These are phyloP conservation scores for Rhizopogon salebrosus DNA, from an alignment of 768 basidiomycete genomes.

Conservation along the genomic window DNA sequence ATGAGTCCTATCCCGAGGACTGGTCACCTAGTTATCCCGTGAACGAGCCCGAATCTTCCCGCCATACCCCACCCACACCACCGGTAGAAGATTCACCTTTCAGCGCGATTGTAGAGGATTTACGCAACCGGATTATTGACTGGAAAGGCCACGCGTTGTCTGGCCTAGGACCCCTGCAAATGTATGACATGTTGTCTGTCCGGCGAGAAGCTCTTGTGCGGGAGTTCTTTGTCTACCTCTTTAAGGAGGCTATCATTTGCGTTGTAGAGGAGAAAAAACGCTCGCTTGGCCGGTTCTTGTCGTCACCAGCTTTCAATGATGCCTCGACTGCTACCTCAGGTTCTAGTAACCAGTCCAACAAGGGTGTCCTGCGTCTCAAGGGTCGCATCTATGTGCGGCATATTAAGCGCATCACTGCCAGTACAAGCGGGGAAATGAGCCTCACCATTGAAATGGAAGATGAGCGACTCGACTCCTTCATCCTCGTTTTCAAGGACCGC, in stretches of 20 bases:
- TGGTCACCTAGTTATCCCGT: constrained; percentile 23
- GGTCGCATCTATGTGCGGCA: constrained; percentile 95
- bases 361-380: constrained; percentile 83
- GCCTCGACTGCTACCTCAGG: constrained; percentile 36
- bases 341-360: constrained; percentile 29
- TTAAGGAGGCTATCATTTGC: constrained; percentile 96
- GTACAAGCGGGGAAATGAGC: constrained; percentile 80
- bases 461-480: constrained; percentile 88
- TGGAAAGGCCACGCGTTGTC: constrained; percentile 95
- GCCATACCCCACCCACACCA: constrained; percentile 14
- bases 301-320: constrained; percentile 55
- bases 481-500: constrained; percentile 90
- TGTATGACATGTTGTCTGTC: constrained; percentile 89
- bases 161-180: constrained; percentile 81
- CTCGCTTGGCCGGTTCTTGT: constrained; percentile 68
- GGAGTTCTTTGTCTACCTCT: constrained; percentile 95
- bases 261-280: constrained; percentile 96
- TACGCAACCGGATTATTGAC: constrained; percentile 86
- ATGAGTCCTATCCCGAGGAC: constrained; percentile 14
- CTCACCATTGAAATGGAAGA: constrained; percentile 98
- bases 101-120: constrained; percentile 78
- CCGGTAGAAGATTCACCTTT: constrained; percentile 73
- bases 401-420: constrained; percentile 84
- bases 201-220: constrained; percentile 85
- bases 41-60: constrained; percentile 29